Percentiles rank a stretch among this genome's conserved stretches.
These are phyloP conservation scores for Pseudozyma hubeiensis DNA, from an alignment of 1,284 basidiomycete species.

Conservation along the genomic window DNA sequence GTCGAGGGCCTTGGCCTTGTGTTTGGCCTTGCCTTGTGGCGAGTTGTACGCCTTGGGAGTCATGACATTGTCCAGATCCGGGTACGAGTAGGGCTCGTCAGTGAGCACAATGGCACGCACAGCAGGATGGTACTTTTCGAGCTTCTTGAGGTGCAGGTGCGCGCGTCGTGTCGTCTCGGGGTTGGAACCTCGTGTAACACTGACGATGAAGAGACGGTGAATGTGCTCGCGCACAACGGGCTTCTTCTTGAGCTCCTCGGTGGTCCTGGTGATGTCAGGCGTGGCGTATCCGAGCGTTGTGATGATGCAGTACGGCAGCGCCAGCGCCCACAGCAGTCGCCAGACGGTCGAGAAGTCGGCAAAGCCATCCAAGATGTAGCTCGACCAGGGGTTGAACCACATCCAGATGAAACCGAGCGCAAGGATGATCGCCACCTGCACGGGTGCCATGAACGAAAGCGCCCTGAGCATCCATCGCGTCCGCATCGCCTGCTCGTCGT, in stretches of 20 bases:
- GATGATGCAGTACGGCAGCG: conserved; percentile 69
- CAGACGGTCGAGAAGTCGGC: conserved; percentile 69
- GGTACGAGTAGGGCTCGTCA: conserved; percentile 70
- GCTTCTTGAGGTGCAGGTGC: conserved; percentile 69
- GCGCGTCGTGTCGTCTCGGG: conserved; percentile 69
- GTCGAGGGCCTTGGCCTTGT: conserved; percentile 70
- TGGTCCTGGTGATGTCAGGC: conserved; percentile 69
- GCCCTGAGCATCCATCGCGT: conserved; percentile 65
- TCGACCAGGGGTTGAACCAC: conserved; percentile 67
- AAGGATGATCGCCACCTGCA: conserved; percentile 68
- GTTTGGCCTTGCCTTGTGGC: conserved; percentile 70
- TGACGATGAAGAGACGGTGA: conserved; percentile 69
- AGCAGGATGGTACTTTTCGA: conserved; percentile 70
- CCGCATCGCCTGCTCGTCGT: conserved; percentile 68
- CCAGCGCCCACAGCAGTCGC: conserved; percentile 70
- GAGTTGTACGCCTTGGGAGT: conserved; percentile 70
- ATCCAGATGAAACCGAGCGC: conserved; percentile 68
- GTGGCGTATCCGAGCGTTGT: conserved; percentile 67
- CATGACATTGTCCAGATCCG: conserved; percentile 70
- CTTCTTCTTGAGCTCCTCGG: conserved; percentile 67
- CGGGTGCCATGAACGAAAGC: conserved; percentile 67
- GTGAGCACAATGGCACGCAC: conserved; percentile 70
- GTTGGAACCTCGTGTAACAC: conserved; percentile 70
- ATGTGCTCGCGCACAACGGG: conserved; percentile 69
- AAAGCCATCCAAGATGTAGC: conserved; percentile 67